Evolutionary conservation across 306 rosid species (phyloP).

Genomic region (Cercis canadensis): DNA sequence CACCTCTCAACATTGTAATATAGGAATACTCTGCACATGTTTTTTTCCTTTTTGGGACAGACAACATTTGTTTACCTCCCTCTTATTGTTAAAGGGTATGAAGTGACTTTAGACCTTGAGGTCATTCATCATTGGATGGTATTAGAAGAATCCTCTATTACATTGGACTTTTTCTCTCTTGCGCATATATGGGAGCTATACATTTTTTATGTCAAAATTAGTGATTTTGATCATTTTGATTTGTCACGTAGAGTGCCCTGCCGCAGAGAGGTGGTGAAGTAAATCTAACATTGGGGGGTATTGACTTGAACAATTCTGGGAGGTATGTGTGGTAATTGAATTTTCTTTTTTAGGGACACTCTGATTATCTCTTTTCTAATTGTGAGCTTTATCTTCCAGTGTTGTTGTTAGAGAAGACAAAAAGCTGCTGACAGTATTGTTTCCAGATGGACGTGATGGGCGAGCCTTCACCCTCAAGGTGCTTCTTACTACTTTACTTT

Average conservation of each 20-base stretch:
- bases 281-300: conserved; percentile 94
- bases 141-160: background rate
- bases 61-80: background rate
- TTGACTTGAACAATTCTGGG: conserved; percentile 99
- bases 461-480: conserved; percentile 99
- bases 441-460: conserved; percentile 99
- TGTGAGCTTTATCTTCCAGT: conserved; percentile 57
- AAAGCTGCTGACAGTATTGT: conserved; percentile 91
- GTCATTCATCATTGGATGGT: conserved; percentile 8
- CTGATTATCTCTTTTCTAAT: conserved; percentile 32
- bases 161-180: background rate
- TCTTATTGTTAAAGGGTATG: conserved; percentile 14
- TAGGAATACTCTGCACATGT: conserved; percentile 9
- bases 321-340: conserved; percentile 59
- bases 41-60: conserved; percentile 5
- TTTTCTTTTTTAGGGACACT: conserved; percentile 16
- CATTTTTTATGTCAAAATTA: conserved; percentile 2
- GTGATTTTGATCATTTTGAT: conserved; percentile 30
- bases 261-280: conserved; percentile 98
- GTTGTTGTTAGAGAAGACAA: conserved; percentile 99
- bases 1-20: conserved; percentile 23
- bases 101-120: background rate
- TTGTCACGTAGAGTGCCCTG: conserved; percentile 76
- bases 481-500: conserved; percentile 35
- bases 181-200: background rate